Evolutionary conservation across 768 basidiomycete genomes (phyloP), one percentile per base, ranked within the genome.

Genomic region (Hysterangium stoloniferum): DNA sequence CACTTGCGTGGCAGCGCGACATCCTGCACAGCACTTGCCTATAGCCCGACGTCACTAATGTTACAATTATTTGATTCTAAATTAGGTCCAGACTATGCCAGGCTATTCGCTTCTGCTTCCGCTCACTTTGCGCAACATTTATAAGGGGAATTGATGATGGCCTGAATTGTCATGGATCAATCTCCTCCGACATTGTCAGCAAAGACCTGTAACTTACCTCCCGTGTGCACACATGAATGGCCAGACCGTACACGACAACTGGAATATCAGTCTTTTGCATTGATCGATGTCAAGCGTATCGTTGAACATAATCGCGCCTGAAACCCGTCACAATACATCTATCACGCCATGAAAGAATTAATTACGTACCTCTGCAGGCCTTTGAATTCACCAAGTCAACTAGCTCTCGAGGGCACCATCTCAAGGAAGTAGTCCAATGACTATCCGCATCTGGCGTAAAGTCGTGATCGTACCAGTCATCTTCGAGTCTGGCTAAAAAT

Each of bases 171-270:
- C 29, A 38, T 28, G 12, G 13, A 36, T 17, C 32, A 37, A 7
- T 22, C 4, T 25, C 6, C n/a, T 28, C 6, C 19, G 20, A 19
- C 11, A 2, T 40, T 32, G 45, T 56, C 37, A 53, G 8, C 36
- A 52, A 19, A 45, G 45, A 15, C 33, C 38, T 20, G 13, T 4
- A 44, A 51, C 65, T 22, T 33, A 85, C 88, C 88, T 75, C 62
- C 95, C 96, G 66, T 99, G 96, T 28, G 96, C 96, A 67, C 96
- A 99, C 62, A 90, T 89, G 66, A 96, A 97, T 1, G 95, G 94
- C 59, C 89, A 85, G 3, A 75, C 72, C 2, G 91, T 90, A 54
- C 74, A 63, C 7, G 83, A 73, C 25, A 99, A 73, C 56, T 80
- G 75, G 5, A 61, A 58, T 38, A 98, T 72, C 35, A 99, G 75